phyloP scores from a whole-genome alignment of 2,329 filamentous ascomycete species.

The Fonsecaea monophora region DNA sequence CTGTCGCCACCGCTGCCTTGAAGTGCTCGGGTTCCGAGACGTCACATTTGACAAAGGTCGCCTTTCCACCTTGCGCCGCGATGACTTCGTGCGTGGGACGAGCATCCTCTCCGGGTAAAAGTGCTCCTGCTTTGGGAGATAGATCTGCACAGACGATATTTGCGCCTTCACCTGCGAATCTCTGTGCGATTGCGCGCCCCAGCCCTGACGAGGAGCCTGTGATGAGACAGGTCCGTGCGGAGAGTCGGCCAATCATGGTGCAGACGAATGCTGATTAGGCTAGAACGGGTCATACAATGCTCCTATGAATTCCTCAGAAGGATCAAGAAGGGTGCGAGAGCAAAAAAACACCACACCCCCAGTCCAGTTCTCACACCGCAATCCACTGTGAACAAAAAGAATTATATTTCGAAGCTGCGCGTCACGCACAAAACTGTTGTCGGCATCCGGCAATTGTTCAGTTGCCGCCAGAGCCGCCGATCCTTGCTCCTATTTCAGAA shows the following conservation, averaged over 20 bases:
- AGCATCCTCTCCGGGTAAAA: constrained; percentile 11
- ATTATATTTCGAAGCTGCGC: not conserved
- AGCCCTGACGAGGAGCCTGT: constrained; percentile 57
- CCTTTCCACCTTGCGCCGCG: constrained; percentile 43
- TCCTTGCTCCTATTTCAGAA: not conserved
- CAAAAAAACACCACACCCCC: no score
- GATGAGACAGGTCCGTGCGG: constrained; percentile 43
- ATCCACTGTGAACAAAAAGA: not conserved
- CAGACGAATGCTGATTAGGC: not conserved
- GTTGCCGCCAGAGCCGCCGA: not conserved
- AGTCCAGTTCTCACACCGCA: not conserved
- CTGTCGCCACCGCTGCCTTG: constrained; percentile 46
- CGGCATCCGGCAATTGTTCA: not conserved
- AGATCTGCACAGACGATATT: constrained; percentile 54
- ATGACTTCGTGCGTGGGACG: constrained; percentile 52
- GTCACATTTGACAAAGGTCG: constrained; percentile 55
- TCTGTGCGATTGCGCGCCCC: constrained; percentile 55
- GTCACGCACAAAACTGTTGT: not conserved
- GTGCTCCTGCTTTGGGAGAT: constrained; percentile 31
- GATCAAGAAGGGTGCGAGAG: not conserved
- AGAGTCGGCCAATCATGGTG: constrained; percentile 13
- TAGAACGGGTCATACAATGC: not conserved
- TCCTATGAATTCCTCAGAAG: not conserved
- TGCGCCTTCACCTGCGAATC: constrained; percentile 51
- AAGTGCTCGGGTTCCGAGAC: constrained; percentile 50